Percentiles rank a stretch among this genome's conserved stretches.
Evolutionary conservation across 1,139 yeast genomes (phyloP).

Genomic region (Debaryomyces fabryi): DNA sequence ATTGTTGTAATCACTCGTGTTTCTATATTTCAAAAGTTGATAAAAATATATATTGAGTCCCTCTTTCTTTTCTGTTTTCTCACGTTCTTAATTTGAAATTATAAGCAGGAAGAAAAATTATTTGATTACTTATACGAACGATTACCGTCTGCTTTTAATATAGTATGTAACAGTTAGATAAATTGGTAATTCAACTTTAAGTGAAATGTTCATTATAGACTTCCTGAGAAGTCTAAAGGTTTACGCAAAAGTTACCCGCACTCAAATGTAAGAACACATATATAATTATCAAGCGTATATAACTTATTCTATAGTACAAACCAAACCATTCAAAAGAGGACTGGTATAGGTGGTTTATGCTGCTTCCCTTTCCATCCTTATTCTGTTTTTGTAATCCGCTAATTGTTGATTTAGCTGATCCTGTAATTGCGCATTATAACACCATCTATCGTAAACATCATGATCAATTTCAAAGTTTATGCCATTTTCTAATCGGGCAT

Average conservation of each 20-base stretch:
- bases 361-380: slow-evolving; percentile 20
- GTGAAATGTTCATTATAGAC: background rate
- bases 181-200: background rate
- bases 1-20: slow-evolving; percentile 17
- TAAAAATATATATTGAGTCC: slow-evolving; percentile 1
- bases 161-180: background rate
- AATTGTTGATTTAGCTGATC: slow-evolving; percentile 51
- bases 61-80: background rate
- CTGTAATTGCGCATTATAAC: slow-evolving; percentile 48
- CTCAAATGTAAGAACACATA: background rate
- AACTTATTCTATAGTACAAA: slow-evolving; percentile 1
- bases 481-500: slow-evolving; percentile 47
- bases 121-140: background rate
- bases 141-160: background rate
- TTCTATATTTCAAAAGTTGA: slow-evolving; percentile 1
- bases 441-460: slow-evolving; percentile 41
- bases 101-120: background rate
- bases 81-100: background rate
- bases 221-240: background rate
- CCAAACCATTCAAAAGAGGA: background rate
- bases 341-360: background rate
- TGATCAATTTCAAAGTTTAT: slow-evolving; percentile 53
- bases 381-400: slow-evolving; percentile 28
- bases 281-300: background rate
- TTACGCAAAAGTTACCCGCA: slow-evolving; percentile 9